Percentiles rank a stretch among this genome's conserved stretches.
Evolutionary conservation across 768 basidiomycete genomes (phyloP).

Genomic region (Suillus americanus): DNA sequence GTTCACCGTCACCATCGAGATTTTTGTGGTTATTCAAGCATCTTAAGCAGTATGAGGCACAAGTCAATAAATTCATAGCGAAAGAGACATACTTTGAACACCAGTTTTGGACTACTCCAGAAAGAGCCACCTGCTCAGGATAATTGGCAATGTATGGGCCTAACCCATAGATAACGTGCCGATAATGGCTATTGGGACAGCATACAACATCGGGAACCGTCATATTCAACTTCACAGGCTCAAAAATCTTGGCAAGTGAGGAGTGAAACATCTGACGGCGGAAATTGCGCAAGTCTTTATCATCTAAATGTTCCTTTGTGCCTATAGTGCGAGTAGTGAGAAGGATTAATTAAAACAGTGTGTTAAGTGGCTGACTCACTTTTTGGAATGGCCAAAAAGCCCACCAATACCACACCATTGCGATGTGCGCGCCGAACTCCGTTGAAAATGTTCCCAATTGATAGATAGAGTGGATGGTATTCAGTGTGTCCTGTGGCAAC

Average conservation of each 20-base stretch:
- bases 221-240: conserved; percentile 26
- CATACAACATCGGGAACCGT: conserved; percentile 17
- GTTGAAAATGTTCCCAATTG: too few species aligned
- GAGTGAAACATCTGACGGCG: conserved; percentile 28
- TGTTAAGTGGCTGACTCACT: too few species aligned
- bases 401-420: too few species aligned
- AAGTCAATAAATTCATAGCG: too few species aligned
- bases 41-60: conserved; percentile 13
- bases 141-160: conserved; percentile 42
- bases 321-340: conserved; percentile 4
- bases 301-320: conserved; percentile 14
- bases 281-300: conserved; percentile 25
- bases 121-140: conserved; percentile 30
- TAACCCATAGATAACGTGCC: conserved; percentile 30
- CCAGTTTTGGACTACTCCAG: conserved; percentile 5
- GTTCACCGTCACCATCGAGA: conserved; percentile 22
- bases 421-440: too few species aligned
- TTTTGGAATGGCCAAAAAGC: too few species aligned
- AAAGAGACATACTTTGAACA: conserved; percentile 28
- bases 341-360: too few species aligned
- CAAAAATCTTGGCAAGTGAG: conserved; percentile 27
- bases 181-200: conserved; percentile 32
- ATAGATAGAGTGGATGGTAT: too few species aligned
- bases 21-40: conserved; percentile 22
- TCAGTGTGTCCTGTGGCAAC: conserved; percentile 12